Conservation (phyloP, 2,329 filamentous ascomycete genomes). For the Pseudovirgaria hyperparasitica region DNA sequence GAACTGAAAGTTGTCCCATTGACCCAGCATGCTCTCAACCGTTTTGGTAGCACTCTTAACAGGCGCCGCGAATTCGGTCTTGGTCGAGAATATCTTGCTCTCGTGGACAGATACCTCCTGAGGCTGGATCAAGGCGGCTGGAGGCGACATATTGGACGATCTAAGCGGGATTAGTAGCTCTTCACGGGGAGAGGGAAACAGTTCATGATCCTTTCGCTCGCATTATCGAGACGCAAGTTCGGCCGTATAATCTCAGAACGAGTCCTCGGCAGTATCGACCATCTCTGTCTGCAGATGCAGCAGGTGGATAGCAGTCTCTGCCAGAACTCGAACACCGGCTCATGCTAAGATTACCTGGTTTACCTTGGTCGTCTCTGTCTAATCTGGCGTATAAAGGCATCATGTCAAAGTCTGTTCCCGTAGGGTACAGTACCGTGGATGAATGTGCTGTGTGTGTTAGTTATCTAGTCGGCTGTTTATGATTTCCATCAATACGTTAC, state of each 20-base stretch:
- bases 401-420: too few species aligned
- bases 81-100: slow-evolving; percentile 23
- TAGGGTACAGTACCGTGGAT: too few species aligned
- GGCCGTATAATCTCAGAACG: slow-evolving; percentile 83
- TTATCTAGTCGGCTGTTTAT: too few species aligned
- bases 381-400: too few species aligned
- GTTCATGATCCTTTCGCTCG: slow-evolving; percentile 99
- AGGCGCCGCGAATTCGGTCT: slow-evolving; percentile 32
- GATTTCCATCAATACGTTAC: too few species aligned
- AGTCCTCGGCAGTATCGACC: slow-evolving; percentile 12
- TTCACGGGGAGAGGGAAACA: slow-evolving; percentile 29
- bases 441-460: too few species aligned
- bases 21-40: slow-evolving; percentile 54
- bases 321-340: slow-evolving; percentile 26
- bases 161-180: slow-evolving; percentile 26
- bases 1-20: slow-evolving; percentile 76
- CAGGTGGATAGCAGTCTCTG: slow-evolving; percentile 3
- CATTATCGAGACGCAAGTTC: slow-evolving; percentile 98
- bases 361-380: slow-evolving; percentile 19
- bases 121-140: slow-evolving; percentile 49
- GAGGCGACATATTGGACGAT: slow-evolving; percentile 68
- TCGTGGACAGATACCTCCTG: slow-evolving; percentile 22
- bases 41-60: slow-evolving; percentile 34
- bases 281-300: slow-evolving; percentile 3
- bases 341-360: slow-evolving; percentile 27